Conservation (phyloP, 1,284 basidiomycete genomes). For the Cryptococcus sp. region DNA sequence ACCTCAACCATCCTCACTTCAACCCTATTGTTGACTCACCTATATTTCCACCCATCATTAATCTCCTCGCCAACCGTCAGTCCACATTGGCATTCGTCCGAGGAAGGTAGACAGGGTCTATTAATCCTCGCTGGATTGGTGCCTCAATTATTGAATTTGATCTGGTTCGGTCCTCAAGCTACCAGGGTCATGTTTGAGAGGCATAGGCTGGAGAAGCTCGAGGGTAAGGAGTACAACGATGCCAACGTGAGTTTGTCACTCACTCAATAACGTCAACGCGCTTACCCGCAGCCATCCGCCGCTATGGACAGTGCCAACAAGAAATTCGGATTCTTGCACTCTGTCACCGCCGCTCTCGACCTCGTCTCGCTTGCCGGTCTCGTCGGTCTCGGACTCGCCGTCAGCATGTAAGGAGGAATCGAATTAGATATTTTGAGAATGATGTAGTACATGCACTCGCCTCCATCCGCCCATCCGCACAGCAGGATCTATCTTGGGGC, state of each 20-base stretch:
- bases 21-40: conserved; percentile 60
- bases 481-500: too few relatives aligned
- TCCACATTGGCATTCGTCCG: conserved; percentile 50
- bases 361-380: conserved; percentile 59
- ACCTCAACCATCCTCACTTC: conserved; percentile 58
- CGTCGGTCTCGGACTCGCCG: conserved; percentile 61
- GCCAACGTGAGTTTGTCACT: conserved; percentile 53
- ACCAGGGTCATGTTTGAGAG: conserved; percentile 61
- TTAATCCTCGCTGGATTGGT: conserved; percentile 55
- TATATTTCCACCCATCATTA: conserved; percentile 61
- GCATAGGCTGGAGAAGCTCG: conserved; percentile 66
- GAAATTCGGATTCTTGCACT: conserved; percentile 63
- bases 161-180: conserved; percentile 42
- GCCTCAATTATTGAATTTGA: conserved; percentile 51
- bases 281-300: conserved; percentile 56
- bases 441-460: too few relatives aligned
- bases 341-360: conserved; percentile 58
- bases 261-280: too few relatives aligned
- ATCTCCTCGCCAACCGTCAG: conserved; percentile 43
- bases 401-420: conserved; percentile 50
- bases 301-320: conserved; percentile 65
- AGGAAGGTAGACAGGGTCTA: conserved; percentile 69
- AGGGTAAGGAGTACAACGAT: conserved; percentile 64
- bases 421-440: too few relatives aligned
- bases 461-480: too few relatives aligned